Evolutionary conservation across 805 yeast species (phyloP).

Genomic region (Candida maris): DNA sequence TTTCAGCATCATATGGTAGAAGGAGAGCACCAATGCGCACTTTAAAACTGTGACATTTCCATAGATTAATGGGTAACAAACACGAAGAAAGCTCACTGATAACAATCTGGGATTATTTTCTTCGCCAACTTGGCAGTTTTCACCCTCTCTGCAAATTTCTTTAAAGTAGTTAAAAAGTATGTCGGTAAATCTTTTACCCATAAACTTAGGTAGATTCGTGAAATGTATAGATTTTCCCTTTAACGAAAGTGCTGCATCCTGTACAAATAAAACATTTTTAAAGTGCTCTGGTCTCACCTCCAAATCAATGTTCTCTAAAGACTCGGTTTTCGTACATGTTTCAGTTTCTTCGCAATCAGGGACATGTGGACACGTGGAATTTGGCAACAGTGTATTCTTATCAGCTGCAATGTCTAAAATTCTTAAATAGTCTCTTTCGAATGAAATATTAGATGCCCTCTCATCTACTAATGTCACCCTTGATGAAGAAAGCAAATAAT

Average conservation of each 20-base stretch:
- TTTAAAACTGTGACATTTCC: slow-evolving; percentile 17
- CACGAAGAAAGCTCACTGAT: slow-evolving; percentile 10
- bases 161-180: slow-evolving; percentile 12
- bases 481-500: slow-evolving; percentile 8
- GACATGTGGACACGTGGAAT: neutral
- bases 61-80: slow-evolving; percentile 16
- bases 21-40: slow-evolving; percentile 15
- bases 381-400: neutral
- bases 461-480: slow-evolving; percentile 3
- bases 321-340: neutral
- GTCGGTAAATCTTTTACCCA: slow-evolving; percentile 10
- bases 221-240: slow-evolving; percentile 5
- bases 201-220: slow-evolving; percentile 12
- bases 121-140: neutral
- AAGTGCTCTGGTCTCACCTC: slow-evolving; percentile 6
- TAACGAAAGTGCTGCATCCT: slow-evolving; percentile 13
- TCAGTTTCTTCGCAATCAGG: neutral
- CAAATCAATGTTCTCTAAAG: slow-evolving; percentile 5
- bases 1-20: slow-evolving; percentile 7
- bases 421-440: neutral
- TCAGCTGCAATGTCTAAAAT: neutral
- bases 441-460: neutral
- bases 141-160: slow-evolving; percentile 1
- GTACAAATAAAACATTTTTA: slow-evolving; percentile 13
- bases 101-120: neutral